A percentile compares a stretch with the other conserved stretches of the same genome.
Conservation (phyloP, 1,284 basidiomycete genomes). For the Naganishia sp. region DNA sequence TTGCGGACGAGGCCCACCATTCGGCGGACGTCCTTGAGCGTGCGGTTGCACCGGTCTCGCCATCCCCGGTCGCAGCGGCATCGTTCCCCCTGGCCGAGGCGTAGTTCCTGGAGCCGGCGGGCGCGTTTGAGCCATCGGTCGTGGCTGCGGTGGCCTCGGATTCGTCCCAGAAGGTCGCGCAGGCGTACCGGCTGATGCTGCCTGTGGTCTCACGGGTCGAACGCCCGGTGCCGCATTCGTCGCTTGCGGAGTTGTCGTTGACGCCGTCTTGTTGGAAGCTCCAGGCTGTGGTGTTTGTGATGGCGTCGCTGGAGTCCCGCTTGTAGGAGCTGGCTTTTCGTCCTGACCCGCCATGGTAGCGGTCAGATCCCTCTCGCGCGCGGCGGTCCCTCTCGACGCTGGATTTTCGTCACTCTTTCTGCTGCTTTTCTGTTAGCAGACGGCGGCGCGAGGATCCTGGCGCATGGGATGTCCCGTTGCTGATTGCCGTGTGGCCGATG, state of each 20-base stretch:
- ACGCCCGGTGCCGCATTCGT: constrained; percentile 2
- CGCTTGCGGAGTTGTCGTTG: constrained; percentile 7
- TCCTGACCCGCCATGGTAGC: constrained; percentile 23
- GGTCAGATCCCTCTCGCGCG: not conserved
- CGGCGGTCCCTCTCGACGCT: not conserved
- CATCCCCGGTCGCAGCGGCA: constrained; percentile 22
- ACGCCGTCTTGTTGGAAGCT: not conserved
- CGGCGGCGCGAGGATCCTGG: not conserved
- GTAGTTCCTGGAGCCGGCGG: constrained; percentile 2
- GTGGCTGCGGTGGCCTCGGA: constrained; percentile 7
- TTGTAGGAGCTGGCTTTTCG: constrained; percentile 9
- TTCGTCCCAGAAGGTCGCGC: constrained; percentile 8
- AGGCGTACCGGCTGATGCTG: not conserved
- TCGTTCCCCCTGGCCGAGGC: constrained; percentile 14
- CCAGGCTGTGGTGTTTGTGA: not conserved
- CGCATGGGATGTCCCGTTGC: not conserved
- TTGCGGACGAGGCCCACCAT: constrained; percentile 8
- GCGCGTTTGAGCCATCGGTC: constrained; percentile 14
- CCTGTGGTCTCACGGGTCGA: constrained; percentile 25
- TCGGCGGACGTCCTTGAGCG: constrained; percentile 20
- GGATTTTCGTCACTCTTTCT: not conserved
- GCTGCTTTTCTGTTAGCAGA: constrained; percentile 1
- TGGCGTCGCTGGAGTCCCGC: not conserved
- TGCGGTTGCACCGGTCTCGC: constrained; percentile 22
- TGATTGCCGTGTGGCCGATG: not conserved